Evolutionary conservation across 208 protist species (phyloP).

Genomic region (Crithidia acanthocephali): DNA sequence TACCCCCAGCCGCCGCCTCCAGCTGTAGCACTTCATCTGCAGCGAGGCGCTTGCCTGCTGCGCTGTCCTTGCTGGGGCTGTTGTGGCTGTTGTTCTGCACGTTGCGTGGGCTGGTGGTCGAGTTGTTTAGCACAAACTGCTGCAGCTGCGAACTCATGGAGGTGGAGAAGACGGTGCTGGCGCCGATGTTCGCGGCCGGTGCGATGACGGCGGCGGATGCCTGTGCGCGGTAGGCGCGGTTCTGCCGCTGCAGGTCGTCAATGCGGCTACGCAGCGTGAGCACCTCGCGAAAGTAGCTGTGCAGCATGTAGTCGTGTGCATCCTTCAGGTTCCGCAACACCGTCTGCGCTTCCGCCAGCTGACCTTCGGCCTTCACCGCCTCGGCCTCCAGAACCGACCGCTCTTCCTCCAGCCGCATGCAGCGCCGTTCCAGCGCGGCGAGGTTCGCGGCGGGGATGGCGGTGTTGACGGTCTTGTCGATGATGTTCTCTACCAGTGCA

Average conservation of each 20-base stretch:
- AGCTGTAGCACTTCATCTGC: not conserved
- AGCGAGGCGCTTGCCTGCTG: conserved; percentile 4
- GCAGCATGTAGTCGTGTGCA: conserved; percentile 86
- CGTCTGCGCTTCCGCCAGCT: conserved; percentile 29
- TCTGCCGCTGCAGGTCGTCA: conserved; percentile 41
- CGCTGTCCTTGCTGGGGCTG: conserved; percentile 5
- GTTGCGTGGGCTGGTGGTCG: not conserved
- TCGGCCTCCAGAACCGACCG: conserved; percentile 36
- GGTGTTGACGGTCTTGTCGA: conserved; percentile 49
- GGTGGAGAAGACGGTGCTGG: not conserved
- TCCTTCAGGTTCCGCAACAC: conserved; percentile 43
- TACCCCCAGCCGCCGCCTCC: not conserved
- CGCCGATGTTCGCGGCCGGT: conserved; percentile 4
- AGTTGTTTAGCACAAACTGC: conserved; percentile 23
- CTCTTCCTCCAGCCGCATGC: conserved; percentile 41
- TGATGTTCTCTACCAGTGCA: conserved; percentile 46
- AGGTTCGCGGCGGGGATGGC: conserved; percentile 61
- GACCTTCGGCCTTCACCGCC: conserved; percentile 20
- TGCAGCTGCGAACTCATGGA: conserved; percentile 27
- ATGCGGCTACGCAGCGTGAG: conserved; percentile 68
- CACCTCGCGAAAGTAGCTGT: conserved; percentile 85
- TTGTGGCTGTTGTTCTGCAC: not conserved
- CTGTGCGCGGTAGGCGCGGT: conserved; percentile 21
- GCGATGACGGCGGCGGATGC: not conserved
- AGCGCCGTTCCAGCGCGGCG: conserved; percentile 32